Conservation (phyloP, 768 basidiomycete species). For the Tricholoma terreum region DNA sequence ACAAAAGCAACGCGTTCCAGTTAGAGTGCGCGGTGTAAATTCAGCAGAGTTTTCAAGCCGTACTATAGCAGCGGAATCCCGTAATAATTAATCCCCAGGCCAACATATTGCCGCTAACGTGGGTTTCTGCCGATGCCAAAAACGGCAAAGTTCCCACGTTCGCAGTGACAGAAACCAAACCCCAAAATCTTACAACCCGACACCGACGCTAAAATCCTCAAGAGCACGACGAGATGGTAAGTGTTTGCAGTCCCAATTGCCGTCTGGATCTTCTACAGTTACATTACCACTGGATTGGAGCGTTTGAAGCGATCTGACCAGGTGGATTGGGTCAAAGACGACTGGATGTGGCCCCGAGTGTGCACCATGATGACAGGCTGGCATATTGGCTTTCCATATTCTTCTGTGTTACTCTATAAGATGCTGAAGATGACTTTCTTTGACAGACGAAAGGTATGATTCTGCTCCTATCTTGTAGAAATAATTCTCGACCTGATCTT, state of each 20-base stretch:
- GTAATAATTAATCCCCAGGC: no score
- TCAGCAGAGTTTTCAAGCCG: no score
- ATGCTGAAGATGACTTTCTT: constrained; percentile 21
- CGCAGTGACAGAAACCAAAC: background rate
- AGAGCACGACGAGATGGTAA: constrained; percentile 46
- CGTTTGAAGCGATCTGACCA: constrained; percentile 8
- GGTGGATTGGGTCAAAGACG: constrained; percentile 24
- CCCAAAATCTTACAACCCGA: constrained; percentile 16
- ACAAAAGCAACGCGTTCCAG: no score
- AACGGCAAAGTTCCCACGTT: constrained; percentile 19
- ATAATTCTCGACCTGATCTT: constrained; percentile 5
- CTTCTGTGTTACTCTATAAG: background rate
- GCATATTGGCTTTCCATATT: constrained; percentile 1
- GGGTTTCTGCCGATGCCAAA: no score
- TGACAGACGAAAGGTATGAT: constrained; percentile 77
- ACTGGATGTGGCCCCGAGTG: constrained; percentile 24
- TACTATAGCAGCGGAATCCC: no score
- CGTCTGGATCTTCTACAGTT: constrained; percentile 8
- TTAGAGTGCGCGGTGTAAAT: no score
- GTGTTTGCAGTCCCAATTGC: constrained; percentile 24
- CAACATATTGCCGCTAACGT: no score
- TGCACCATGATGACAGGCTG: background rate
- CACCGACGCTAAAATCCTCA: constrained; percentile 28
- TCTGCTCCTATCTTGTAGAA: background rate
- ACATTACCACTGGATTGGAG: constrained; percentile 18